Conservation (phyloP, 2,329 filamentous ascomycete genomes). For the Calonectria multiphialidica region DNA sequence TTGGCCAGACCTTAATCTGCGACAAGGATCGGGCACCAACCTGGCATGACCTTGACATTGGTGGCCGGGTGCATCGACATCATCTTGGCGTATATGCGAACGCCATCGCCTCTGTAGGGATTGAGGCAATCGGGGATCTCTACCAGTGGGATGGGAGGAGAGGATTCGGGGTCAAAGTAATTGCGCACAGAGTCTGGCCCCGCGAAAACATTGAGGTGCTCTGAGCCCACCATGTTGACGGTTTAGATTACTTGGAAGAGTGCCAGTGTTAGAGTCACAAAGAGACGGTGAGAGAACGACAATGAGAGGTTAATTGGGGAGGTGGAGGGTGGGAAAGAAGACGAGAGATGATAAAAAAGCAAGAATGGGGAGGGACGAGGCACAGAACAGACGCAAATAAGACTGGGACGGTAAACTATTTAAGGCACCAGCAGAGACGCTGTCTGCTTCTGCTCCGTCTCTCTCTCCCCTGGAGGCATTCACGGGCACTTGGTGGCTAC, state of each 20-base stretch:
- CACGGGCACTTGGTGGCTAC: not conserved
- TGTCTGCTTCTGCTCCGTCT: not conserved
- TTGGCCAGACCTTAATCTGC: not conserved
- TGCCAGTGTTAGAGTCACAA: constrained; percentile 7
- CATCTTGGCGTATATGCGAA: constrained; percentile 75
- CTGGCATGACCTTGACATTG: constrained; percentile 73
- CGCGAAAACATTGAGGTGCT: constrained; percentile 63
- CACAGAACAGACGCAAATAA: not conserved
- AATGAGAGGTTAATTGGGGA: not conserved
- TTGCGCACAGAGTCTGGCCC: constrained; percentile 67
- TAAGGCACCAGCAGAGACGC: not conserved
- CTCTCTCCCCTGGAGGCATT: not conserved
- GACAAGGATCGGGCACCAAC: constrained; percentile 43
- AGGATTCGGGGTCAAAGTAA: constrained; percentile 69
- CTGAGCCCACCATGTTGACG: constrained; percentile 40
- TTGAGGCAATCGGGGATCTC: constrained; percentile 70
- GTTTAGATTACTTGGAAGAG: constrained; percentile 16
- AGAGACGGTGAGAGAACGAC: not conserved
- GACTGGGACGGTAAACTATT: constrained; percentile 2
- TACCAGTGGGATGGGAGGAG: constrained; percentile 69
- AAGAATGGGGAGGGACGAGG: not conserved
- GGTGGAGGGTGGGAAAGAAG: not conserved
- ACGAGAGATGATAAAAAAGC: not conserved
- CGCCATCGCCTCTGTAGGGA: constrained; percentile 66
- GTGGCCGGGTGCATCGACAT: constrained; percentile 72